These are phyloP conservation scores for Talaromyces sp. DNA, from an alignment of 2,329 filamentous ascomycete genomes.

Conservation along the genomic window DNA sequence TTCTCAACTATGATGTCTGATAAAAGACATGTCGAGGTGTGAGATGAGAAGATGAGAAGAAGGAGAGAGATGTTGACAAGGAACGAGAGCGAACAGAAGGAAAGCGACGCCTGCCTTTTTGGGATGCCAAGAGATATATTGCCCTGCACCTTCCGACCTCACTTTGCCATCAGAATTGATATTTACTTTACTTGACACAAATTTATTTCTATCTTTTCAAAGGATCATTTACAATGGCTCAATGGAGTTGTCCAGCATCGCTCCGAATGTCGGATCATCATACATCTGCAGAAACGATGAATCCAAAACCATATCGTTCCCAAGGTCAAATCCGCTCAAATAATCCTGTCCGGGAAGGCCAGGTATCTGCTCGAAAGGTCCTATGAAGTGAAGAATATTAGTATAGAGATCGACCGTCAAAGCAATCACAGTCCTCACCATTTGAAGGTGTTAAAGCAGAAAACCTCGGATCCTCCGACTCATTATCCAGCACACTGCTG, in stretches of 20 bases:
- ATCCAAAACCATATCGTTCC: neutral
- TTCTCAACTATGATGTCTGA: neutral
- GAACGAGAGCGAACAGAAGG: neutral
- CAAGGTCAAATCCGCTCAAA: neutral
- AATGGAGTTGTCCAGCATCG: conserved; percentile 15
- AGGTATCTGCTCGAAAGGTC: neutral
- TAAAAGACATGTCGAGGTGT: neutral
- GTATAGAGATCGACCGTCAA: neutral
- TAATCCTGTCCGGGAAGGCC: neutral
- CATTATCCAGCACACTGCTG: neutral
- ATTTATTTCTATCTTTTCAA: neutral
- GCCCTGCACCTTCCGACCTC: neutral
- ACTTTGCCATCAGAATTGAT: neutral
- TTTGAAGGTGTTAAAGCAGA: neutral
- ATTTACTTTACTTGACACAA: neutral
- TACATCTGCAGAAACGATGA: neutral
- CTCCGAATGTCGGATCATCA: conserved; percentile 6
- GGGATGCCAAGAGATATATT: neutral
- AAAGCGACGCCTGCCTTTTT: neutral
- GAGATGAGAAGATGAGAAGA: neutral
- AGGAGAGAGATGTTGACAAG: neutral
- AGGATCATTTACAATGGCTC: conserved; percentile 7
- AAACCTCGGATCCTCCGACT: neutral
- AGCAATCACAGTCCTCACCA: neutral
- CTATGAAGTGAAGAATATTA: neutral